These are phyloP conservation scores for Claviceps maximensis DNA, from an alignment of 2,329 filamentous ascomycete genomes.

Conservation along the genomic window DNA sequence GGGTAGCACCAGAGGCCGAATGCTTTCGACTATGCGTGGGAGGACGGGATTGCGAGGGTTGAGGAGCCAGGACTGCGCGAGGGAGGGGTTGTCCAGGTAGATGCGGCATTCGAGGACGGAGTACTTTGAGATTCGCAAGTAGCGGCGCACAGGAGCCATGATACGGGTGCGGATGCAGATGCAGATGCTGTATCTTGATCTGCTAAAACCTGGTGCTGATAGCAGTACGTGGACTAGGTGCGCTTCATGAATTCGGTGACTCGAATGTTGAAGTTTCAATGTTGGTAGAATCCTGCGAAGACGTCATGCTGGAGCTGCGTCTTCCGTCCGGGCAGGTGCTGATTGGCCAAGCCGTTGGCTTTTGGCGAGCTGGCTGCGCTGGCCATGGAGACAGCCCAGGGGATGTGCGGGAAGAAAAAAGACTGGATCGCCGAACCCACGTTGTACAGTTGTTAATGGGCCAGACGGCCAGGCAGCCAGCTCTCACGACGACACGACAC, in stretches of 20 bases:
- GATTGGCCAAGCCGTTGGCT: not conserved
- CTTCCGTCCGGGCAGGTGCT: not conserved
- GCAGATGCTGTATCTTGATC: no score
- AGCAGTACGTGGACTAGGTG: not conserved
- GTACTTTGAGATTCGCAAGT: conserved; percentile 82
- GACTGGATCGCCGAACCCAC: no score
- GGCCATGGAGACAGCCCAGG: no score
- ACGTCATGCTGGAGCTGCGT: not conserved
- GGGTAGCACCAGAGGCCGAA: conserved; percentile 75
- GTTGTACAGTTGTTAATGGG: no score
- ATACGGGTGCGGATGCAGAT: no score
- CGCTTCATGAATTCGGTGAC: no score
- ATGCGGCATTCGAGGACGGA: conserved; percentile 95
- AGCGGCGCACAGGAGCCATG: conserved; percentile 83
- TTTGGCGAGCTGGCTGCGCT: not conserved
- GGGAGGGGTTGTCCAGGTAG: conserved; percentile 81
- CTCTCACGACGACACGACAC: conserved; percentile 1
- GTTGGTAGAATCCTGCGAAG: not conserved
- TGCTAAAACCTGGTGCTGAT: no score
- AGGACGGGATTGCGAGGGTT: conserved; percentile 64
- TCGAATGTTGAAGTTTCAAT: not conserved
- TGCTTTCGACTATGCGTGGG: conserved; percentile 68
- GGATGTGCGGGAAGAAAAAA: no score
- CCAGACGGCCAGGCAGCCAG: not conserved
- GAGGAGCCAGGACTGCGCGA: conserved; percentile 73